phyloP scores from a whole-genome alignment of 768 basidiomycete species.

The Gautieria morchelliformis region DNA sequence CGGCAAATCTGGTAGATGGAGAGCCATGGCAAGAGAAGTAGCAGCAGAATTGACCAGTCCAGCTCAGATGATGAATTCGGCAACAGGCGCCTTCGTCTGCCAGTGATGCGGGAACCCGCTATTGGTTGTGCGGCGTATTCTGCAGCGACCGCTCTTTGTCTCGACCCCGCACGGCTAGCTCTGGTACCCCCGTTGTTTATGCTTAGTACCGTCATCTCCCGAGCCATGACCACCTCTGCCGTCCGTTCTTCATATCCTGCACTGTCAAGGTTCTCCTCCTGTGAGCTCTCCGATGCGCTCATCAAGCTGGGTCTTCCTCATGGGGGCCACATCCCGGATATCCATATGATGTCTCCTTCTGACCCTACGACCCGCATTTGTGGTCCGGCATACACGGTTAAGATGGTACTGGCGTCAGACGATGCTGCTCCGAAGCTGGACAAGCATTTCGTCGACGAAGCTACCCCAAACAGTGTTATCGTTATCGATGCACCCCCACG shows the following conservation, averaged over 20 bases:
- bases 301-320: conserved; percentile 62
- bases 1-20: neutral
- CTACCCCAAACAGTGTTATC: conserved; percentile 52
- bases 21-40: neutral
- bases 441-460: conserved; percentile 77
- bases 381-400: conserved; percentile 81
- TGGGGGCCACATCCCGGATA: conserved; percentile 78
- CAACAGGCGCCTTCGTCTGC: too few species aligned
- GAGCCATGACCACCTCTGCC: conserved; percentile 1
- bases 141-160: too few species aligned
- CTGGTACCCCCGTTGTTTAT: neutral
- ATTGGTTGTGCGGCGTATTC: too few species aligned
- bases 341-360: conserved; percentile 45
- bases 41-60: neutral
- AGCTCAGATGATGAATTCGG: neutral
- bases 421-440: conserved; percentile 51
- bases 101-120: neutral
- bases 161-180: neutral
- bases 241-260: neutral
- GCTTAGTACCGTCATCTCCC: neutral
- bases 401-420: conserved; percentile 60
- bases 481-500: conserved; percentile 69
- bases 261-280: conserved; percentile 47
- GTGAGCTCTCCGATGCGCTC: conserved; percentile 85
- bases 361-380: conserved; percentile 38